These are phyloP conservation scores for Xylaria flabelliformis DNA, from an alignment of 495 filamentous ascomycete genomes.

Conservation along the genomic window DNA sequence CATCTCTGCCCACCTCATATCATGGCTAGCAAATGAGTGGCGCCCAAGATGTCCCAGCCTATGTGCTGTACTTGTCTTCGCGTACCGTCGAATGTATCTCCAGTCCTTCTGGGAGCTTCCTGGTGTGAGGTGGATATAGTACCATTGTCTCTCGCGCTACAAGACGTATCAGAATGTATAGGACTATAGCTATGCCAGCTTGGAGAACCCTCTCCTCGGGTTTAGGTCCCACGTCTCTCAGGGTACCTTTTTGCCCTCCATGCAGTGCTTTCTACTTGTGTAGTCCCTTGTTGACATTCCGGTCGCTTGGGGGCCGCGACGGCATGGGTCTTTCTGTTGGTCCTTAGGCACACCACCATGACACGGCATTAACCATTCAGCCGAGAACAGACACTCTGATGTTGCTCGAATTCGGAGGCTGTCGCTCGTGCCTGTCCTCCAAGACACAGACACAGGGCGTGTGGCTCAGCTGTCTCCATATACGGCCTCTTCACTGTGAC, in stretches of 20 bases:
- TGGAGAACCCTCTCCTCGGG: slow-evolving; percentile 18
- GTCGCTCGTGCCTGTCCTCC: slow-evolving; percentile 43
- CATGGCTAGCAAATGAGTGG: slow-evolving; percentile 48
- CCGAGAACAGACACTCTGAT: slow-evolving; percentile 54
- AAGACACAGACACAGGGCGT: slow-evolving; percentile 49
- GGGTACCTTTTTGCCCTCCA: slow-evolving; percentile 23
- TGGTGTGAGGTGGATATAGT: slow-evolving; percentile 18
- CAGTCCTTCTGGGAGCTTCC: slow-evolving; percentile 22
- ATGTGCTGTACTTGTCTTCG: slow-evolving; percentile 30
- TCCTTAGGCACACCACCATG: slow-evolving; percentile 51
- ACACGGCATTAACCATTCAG: slow-evolving; percentile 63
- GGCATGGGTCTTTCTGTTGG: slow-evolving; percentile 51
- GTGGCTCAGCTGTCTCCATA: slow-evolving; percentile 57
- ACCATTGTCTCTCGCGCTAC: slow-evolving; percentile 11
- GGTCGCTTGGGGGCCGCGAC: slow-evolving; percentile 41
- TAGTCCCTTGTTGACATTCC: slow-evolving; percentile 39
- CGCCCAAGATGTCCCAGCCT: slow-evolving; percentile 48
- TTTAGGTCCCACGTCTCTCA: slow-evolving; percentile 15
- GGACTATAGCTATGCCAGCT: slow-evolving; percentile 17
- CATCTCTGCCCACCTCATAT: slow-evolving; percentile 54
- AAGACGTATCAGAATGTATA: slow-evolving; percentile 22
- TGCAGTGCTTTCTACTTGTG: slow-evolving; percentile 30
- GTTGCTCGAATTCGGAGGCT: slow-evolving; percentile 49
- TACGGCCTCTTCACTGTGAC: slow-evolving; percentile 42
- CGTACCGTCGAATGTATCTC: slow-evolving; percentile 34